Percentiles rank a stretch among this genome's conserved stretches.
Conservation (phyloP, 805 yeast genomes). For the Zygoascus ofunaensis region DNA sequence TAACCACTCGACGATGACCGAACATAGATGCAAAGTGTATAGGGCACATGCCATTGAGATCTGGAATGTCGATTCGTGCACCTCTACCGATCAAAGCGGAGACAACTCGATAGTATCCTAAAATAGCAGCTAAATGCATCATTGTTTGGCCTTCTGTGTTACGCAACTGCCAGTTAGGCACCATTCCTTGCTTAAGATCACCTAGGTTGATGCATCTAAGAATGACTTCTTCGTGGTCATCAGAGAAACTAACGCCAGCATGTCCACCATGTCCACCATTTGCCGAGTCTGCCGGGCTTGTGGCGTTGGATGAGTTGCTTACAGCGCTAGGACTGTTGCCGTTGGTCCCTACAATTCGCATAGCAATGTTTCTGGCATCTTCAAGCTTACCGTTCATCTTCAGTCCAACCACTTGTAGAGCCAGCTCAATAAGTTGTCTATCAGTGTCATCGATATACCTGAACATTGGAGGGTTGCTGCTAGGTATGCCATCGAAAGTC, state of each 20-base stretch:
- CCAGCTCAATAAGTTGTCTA: constrained; percentile 87
- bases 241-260: constrained; percentile 10
- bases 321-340: constrained; percentile 1
- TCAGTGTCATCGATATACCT: constrained; percentile 95
- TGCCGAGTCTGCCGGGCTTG: constrained; percentile 34
- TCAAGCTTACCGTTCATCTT: constrained; percentile 95
- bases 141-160: constrained; percentile 72
- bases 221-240: constrained; percentile 37
- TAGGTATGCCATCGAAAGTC: constrained; percentile 53
- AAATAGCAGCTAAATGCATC: constrained; percentile 75
- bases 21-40: constrained; percentile 75
- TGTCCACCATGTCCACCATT: constrained; percentile 19
- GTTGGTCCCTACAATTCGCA: constrained; percentile 67
- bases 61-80: constrained; percentile 54
- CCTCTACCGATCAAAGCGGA: constrained; percentile 56
- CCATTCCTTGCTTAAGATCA: constrained; percentile 44
- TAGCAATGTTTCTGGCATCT: constrained; percentile 90
- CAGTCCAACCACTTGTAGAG: constrained; percentile 90
- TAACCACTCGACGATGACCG: constrained; percentile 63
- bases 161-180: constrained; percentile 49
- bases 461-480: constrained; percentile 47
- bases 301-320: constrained; percentile 1
- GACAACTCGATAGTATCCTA: constrained; percentile 59
- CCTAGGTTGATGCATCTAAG: constrained; percentile 17
- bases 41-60: constrained; percentile 78